Evolutionary conservation across 352 stramenopile species (phyloP), one percentile per base, ranked within the genome.

Genomic region (Bremia lactucae): DNA sequence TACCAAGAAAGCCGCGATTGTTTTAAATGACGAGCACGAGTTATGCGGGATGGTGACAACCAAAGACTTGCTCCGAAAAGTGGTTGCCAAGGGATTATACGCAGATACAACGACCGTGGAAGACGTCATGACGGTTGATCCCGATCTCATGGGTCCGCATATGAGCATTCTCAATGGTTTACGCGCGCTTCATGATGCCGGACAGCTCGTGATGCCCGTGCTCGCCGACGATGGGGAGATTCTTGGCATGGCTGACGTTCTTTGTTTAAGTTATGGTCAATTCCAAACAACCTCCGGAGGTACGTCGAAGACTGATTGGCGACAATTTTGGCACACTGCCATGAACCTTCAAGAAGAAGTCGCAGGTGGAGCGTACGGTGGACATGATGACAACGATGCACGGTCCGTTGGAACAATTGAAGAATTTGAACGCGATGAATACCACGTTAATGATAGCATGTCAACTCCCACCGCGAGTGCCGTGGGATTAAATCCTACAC

Each of bases 331-430:
- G 82, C 79, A 94, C 45, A 87, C 72, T 0, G 79, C 79, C 0
- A 85, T 94, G 65, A 86, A 88, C 31, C 46, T 92, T 6, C 77
- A 94, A 42, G 82, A 94, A 31, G 75, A 94, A 52, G 59, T 66
- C 10, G 65, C 79, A 5, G 76, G 75, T 5, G 72, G 65, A 28
- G 72, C 78, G 42, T 89, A 87, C 46, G 82, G 87, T 22, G 45
- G 43, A 13, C 31, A 57, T 23, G 60, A 68, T 6, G 78, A n/a
- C n/a, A n/a, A 91, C 31, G 81, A 93, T 18, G 80, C 59, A 8
- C 68, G 62, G 10, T 94, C 82, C 2, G 77, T 94, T 2, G 79
- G 80, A 10, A 94, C 82, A 3, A 94, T 94, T 35, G 82, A 94
- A 43, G 82, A 93, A 29, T 94, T 94, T 41, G 80, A 92, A 46